These are phyloP conservation scores for Fusarium secorum DNA, from an alignment of 2,329 filamentous ascomycete species.

Conservation along the genomic window DNA sequence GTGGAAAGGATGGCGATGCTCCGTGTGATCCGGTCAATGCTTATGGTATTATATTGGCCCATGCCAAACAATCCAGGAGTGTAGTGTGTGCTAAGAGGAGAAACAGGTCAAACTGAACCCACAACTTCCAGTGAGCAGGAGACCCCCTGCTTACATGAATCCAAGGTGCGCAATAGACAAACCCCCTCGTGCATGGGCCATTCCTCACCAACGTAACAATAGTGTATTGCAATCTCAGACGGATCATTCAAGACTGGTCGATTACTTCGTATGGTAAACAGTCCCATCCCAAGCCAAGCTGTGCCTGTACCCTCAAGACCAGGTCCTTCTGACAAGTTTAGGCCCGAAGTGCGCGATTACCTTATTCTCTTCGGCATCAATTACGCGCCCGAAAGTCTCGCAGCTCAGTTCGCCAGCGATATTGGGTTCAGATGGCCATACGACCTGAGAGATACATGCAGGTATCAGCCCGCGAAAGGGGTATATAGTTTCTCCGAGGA, in stretches of 20 bases:
- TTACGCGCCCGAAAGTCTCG: neutral
- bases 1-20: neutral
- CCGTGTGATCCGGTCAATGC: neutral
- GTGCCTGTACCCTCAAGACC: rapidly evolving
- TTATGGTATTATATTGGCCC: neutral
- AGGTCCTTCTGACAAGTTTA: neutral
- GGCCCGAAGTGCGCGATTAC: neutral
- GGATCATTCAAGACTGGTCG: rapidly evolving
- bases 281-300: rapidly evolving
- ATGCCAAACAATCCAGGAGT: rapidly evolving
- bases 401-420: rapidly evolving
- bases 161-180: neutral
- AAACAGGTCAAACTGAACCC: neutral
- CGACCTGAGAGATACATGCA: neutral
- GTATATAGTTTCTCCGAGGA: neutral
- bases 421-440: neutral
- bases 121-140: neutral
- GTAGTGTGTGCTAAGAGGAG: neutral
- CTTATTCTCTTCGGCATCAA: neutral
- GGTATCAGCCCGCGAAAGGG: neutral
- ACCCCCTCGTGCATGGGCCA: rapidly evolving
- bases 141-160: neutral
- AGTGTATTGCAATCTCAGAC: neutral
- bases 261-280: neutral
- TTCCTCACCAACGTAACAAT: neutral